These are phyloP conservation scores for Nothopassalora personata DNA, from an alignment of 2,329 filamentous ascomycete species.

Conservation along the genomic window DNA sequence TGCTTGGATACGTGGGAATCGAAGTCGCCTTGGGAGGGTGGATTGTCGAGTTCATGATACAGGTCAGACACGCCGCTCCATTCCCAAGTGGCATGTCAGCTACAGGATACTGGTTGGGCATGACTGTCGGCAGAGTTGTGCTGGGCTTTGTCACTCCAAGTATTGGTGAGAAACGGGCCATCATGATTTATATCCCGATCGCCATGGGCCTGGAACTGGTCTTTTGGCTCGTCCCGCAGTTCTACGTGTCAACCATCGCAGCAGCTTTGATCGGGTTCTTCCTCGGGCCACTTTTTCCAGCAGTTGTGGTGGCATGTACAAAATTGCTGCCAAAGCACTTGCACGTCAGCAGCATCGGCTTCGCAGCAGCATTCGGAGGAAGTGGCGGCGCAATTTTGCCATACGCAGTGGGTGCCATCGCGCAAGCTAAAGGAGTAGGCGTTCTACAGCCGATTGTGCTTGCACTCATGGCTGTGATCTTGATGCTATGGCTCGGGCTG, in stretches of 20 bases:
- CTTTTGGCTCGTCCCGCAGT: constrained; percentile 76
- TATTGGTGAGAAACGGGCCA: constrained; percentile 62
- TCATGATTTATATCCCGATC: constrained; percentile 57
- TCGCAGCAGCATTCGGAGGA: constrained; percentile 71
- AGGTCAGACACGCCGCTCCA: constrained; percentile 60
- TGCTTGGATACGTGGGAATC: constrained; percentile 72
- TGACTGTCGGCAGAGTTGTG: constrained; percentile 67
- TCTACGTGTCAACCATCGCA: constrained; percentile 66
- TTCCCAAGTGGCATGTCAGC: constrained; percentile 71
- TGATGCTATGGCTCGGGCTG: constrained; percentile 48
- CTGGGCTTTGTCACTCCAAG: constrained; percentile 71
- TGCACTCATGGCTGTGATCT: constrained; percentile 48
- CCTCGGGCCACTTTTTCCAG: constrained; percentile 72
- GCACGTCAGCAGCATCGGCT: constrained; percentile 76
- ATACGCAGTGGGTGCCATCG: constrained; percentile 64
- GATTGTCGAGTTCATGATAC: constrained; percentile 85
- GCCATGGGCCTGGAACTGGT: constrained; percentile 62
- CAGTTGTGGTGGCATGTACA: constrained; percentile 65
- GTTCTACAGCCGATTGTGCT: constrained; percentile 57
- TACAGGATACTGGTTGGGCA: constrained; percentile 78
- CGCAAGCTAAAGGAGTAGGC: constrained; percentile 55
- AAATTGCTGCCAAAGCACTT: constrained; percentile 67
- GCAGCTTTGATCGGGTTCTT: constrained; percentile 73
- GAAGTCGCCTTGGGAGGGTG: constrained; percentile 75
- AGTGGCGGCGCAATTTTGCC: constrained; percentile 63